Percentiles rank a stretch among this genome's conserved stretches.
Evolutionary conservation across 176 grass and related monocot genomes (phyloP).

Genomic region (Phragmites australis): DNA sequence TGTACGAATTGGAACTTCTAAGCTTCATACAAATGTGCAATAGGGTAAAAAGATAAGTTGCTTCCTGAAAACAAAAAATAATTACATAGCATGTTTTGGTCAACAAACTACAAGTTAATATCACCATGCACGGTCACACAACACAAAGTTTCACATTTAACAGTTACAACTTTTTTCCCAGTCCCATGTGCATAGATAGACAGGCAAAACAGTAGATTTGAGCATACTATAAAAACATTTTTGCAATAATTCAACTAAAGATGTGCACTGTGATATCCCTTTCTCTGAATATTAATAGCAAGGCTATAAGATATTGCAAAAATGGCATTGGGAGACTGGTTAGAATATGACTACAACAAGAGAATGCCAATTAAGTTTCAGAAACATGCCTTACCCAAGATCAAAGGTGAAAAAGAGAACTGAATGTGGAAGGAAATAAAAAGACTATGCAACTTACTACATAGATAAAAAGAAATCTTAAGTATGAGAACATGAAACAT

Average conservation of each 20-base stretch:
- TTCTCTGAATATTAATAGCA: slow-evolving; percentile 19
- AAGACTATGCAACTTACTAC: neutral
- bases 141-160: neutral
- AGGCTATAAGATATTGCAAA: neutral
- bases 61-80: slow-evolving; percentile 29
- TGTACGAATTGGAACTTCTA: too few relatives aligned
- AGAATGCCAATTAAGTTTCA: slow-evolving; percentile 8
- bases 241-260: neutral
- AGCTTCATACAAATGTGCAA: neutral
- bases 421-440: slow-evolving; percentile 11
- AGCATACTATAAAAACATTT: slow-evolving; percentile 17
- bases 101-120: neutral
- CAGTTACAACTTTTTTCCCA: neutral
- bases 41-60: neutral
- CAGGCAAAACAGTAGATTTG: neutral
- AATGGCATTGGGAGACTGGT: neutral
- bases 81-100: neutral
- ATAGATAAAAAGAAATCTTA: slow-evolving; percentile 26
- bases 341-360: slow-evolving; percentile 1
- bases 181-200: neutral
- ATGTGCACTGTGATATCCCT: neutral
- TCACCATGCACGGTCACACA: neutral
- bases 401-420: slow-evolving; percentile 2
- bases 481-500: slow-evolving; percentile 34
- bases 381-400: slow-evolving; percentile 12